Evolutionary conservation across 2,329 filamentous ascomycete species (phyloP).

Genomic region (Scolecobasidium constrictum): DNA sequence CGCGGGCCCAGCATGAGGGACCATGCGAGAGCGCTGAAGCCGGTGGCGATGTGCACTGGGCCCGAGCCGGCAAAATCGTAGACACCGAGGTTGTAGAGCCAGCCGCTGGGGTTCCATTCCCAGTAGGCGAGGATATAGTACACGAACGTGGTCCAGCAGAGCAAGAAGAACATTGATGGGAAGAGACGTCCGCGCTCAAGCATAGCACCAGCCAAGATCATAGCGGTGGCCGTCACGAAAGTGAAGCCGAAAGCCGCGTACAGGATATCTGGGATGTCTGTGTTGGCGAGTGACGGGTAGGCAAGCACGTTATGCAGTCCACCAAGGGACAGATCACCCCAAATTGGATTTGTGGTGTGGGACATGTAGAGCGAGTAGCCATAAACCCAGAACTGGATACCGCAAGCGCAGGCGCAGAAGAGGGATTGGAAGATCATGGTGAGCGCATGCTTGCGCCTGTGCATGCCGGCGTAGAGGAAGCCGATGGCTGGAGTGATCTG

Average conservation of each 20-base stretch:
- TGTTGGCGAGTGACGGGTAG: slow-evolving; percentile 61
- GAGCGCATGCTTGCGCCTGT: slow-evolving; percentile 78
- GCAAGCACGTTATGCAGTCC: slow-evolving; percentile 68
- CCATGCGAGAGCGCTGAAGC: slow-evolving; percentile 60
- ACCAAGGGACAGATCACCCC: slow-evolving; percentile 70
- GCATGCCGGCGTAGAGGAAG: slow-evolving; percentile 89
- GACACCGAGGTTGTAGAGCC: slow-evolving; percentile 56
- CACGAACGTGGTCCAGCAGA: slow-evolving; percentile 25
- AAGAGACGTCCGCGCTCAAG: slow-evolving; percentile 58
- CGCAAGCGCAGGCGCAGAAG: slow-evolving; percentile 67
- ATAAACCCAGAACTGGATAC: slow-evolving; percentile 96
- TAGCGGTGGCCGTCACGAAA: slow-evolving; percentile 69
- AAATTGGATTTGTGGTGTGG: slow-evolving; percentile 61
- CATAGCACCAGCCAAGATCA: slow-evolving; percentile 72
- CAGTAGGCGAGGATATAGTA: slow-evolving; percentile 52
- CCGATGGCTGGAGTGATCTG: slow-evolving; percentile 74
- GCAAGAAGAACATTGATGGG: slow-evolving; percentile 22
- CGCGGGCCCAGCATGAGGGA: slow-evolving; percentile 63
- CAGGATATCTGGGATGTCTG: slow-evolving; percentile 67
- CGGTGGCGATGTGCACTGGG: slow-evolving; percentile 64
- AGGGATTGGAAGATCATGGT: slow-evolving; percentile 81
- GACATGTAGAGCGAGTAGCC: slow-evolving; percentile 78
- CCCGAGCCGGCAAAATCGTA: slow-evolving; percentile 68
- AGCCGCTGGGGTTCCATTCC: slow-evolving; percentile 67
- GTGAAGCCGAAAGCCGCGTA: slow-evolving; percentile 83